Conservation (phyloP, 139 green algal genomes). For the Chlamydomonas applanata region DNA sequence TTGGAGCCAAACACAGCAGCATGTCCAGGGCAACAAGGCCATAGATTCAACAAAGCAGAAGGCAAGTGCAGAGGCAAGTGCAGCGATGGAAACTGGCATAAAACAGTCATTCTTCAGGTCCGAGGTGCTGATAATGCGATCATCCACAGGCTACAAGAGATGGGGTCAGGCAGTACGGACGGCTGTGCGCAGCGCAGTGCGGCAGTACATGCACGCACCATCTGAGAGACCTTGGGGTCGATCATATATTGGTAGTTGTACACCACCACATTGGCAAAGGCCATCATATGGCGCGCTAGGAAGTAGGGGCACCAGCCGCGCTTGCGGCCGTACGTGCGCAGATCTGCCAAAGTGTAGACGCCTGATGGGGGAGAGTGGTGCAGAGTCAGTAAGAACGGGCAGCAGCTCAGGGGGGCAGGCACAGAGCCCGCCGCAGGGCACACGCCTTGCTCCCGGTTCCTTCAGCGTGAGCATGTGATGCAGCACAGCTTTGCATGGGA, state of each 20-base stretch:
- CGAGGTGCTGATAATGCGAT: too few species aligned
- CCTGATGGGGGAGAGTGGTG: constrained; percentile 40
- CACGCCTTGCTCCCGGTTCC: too few species aligned
- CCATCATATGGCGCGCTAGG: constrained; percentile 94
- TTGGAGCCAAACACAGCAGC: too few species aligned
- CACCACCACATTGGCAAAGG: constrained; percentile 95
- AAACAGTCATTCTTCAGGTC: too few species aligned
- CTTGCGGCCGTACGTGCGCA: constrained; percentile 85
- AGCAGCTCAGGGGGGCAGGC: neutral
- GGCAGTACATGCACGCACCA: neutral
- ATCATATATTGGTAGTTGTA: constrained; percentile 99
- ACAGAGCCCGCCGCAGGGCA: neutral
- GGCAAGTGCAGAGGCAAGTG: too few species aligned
- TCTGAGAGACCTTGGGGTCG: constrained; percentile 44
- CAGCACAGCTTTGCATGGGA: too few species aligned
- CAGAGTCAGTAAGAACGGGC: neutral
- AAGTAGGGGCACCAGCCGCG: constrained; percentile 98
- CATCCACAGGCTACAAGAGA: too few species aligned
- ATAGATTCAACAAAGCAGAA: too few species aligned
- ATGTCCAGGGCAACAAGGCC: too few species aligned
- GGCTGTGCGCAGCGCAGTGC: neutral
- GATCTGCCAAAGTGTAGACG: constrained; percentile 87
- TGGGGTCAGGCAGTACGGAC: too few species aligned
- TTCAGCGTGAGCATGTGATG: too few species aligned
- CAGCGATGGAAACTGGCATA: too few species aligned